Percentiles rank a stretch among this genome's conserved stretches.
phyloP scores from a whole-genome alignment of 352 stramenopile species.

The Thalassiosira sp. region DNA sequence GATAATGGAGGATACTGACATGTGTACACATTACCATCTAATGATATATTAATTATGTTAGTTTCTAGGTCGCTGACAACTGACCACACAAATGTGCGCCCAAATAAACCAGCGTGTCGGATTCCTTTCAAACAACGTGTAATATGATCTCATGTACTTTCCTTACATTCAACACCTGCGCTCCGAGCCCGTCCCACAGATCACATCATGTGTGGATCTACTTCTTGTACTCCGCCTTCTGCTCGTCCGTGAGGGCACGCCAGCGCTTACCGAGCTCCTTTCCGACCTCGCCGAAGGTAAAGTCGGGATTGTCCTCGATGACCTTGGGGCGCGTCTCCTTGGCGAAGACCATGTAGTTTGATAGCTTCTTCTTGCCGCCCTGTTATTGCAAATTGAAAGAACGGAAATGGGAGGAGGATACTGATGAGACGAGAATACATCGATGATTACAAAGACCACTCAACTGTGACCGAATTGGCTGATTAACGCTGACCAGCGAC shows the following conservation, averaged over 20 bases:
- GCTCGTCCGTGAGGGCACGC: constrained; percentile 45
- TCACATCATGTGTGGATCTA: neutral
- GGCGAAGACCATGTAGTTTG: constrained; percentile 91
- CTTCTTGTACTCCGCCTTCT: constrained; percentile 58
- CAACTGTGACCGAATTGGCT: too few relatives aligned
- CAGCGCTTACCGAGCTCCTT: constrained; percentile 51
- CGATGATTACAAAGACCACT: too few relatives aligned
- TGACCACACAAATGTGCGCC: too few relatives aligned
- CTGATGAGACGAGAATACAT: too few relatives aligned
- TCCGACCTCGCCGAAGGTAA: constrained; percentile 89
- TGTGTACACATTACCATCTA: too few relatives aligned
- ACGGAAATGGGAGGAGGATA: neutral
- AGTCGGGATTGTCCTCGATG: constrained; percentile 88
- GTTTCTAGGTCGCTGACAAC: neutral
- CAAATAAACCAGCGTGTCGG: too few relatives aligned
- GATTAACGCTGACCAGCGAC: too few relatives aligned
- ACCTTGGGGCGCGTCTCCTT: constrained; percentile 87
- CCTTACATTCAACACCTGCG: neutral
- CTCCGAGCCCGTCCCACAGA: neutral
- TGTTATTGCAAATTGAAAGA: constrained; percentile 34
- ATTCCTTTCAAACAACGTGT: neutral
- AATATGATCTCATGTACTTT: neutral
- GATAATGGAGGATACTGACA: too few relatives aligned
- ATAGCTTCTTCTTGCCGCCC: constrained; percentile 85
- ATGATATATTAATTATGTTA: neutral